phyloP scores from a whole-genome alignment of 306 rosid species.

The Corylus heterophylla region DNA sequence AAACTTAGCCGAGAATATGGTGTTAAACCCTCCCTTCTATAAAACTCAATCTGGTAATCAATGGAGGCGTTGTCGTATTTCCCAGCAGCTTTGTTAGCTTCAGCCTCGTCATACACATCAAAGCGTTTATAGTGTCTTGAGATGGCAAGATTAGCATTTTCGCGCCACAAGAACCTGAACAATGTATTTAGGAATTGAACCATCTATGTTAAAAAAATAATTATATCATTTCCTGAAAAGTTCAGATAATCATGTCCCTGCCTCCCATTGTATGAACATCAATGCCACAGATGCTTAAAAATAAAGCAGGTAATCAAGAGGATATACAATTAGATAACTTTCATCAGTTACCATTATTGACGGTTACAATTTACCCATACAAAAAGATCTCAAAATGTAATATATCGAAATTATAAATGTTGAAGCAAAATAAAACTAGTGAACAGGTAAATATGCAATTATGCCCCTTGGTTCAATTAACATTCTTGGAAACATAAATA shows the following conservation, averaged over 20 bases:
- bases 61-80: conserved; percentile 85
- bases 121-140: conserved; percentile 92
- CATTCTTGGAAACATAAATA: not conserved
- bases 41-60: conserved; percentile 79
- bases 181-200: conserved; percentile 16
- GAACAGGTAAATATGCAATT: not conserved
- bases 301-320: not conserved
- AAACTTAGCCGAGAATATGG: conserved; percentile 77
- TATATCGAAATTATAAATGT: not conserved
- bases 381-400: not conserved
- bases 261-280: conserved; percentile 9
- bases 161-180: conserved; percentile 92
- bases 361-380: not conserved
- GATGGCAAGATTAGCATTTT: conserved; percentile 87
- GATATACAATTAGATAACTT: not conserved
- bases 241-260: not conserved
- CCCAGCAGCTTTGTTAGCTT: conserved; percentile 93
- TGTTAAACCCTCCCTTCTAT: conserved; percentile 73
- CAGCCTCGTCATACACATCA: conserved; percentile 95
- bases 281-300: conserved; percentile 2
- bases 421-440: not conserved
- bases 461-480: not conserved
- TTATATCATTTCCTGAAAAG: not conserved
- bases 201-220: not conserved
- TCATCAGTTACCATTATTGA: not conserved